These are phyloP conservation scores for Malus asiatica DNA, from an alignment of 306 rosid species.

Conservation along the genomic window DNA sequence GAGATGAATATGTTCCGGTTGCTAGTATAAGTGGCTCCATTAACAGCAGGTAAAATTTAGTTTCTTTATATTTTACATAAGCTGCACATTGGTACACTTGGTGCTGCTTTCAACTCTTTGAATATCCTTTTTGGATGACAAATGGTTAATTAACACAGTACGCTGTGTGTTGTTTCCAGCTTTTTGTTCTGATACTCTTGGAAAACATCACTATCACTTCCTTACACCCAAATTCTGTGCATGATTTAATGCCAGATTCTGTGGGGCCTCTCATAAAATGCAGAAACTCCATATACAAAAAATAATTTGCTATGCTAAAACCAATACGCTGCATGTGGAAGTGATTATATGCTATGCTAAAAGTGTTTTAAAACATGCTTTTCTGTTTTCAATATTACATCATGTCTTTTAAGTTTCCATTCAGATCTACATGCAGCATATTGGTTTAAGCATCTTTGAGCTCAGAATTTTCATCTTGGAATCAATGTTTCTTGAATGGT, in stretches of 20 bases:
- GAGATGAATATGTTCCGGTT: slow-evolving; percentile 77
- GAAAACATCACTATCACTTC: not conserved
- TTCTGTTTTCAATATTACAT: not conserved
- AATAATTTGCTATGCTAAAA: not conserved
- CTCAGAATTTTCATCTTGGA: not conserved
- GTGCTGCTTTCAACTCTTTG: not conserved
- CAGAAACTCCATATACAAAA: not conserved
- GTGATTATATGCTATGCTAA: not conserved
- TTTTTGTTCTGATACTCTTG: not conserved
- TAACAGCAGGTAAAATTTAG: slow-evolving; percentile 52
- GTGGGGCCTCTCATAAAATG: not conserved
- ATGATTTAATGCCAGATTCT: not conserved
- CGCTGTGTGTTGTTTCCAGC: not conserved
- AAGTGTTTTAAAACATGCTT: not conserved
- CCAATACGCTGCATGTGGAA: not conserved
- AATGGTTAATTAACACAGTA: not conserved
- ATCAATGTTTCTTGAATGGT: not conserved
- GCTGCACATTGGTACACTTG: not conserved
- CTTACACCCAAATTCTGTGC: not conserved
- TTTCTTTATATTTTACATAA: not conserved
- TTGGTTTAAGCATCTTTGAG: not conserved
- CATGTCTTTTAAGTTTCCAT: not conserved
- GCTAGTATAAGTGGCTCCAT: slow-evolving; percentile 75
- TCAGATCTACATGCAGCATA: not conserved
- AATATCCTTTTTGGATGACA: not conserved